Evolutionary conservation across 1,284 basidiomycete species (phyloP), one percentile per base, ranked within the genome.

Genomic region (Boletus holoroseus): DNA sequence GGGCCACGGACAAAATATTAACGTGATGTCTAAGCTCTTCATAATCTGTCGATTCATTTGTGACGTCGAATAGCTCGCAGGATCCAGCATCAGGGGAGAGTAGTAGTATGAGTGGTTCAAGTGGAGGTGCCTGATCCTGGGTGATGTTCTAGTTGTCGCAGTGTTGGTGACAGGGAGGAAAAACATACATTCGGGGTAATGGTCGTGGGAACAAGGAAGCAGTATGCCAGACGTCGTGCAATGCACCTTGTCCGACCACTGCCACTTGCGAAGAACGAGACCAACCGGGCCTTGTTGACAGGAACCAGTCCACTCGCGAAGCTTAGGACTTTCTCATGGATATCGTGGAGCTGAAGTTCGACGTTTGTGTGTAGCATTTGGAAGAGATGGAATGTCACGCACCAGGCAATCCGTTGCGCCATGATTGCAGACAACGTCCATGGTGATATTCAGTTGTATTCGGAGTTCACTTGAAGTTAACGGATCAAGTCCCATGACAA

Each of bases 401-500:
- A 76, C 75, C 16, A 65, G 59, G 7, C 42, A 56, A 38, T 70
- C 67, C n/a, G 77, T 61, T 34, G 66, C 62, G 32, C 62, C 13
- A 46, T 44, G 22, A 26, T 58, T 63, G 51, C 76, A 79, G 36
- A 82, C 54, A 22, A 60, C 54, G 47, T 83, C 72, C 27, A 84
- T 61, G 1, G 74, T 70, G 6, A 67, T 54, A 44, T 71, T 71
- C 41, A 85, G 64, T 15, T 78, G 77, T 31, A 63, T 67, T 41
- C 66, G 68, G 9, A 82, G 65, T 12, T 76, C 73, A 2, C 63
- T 57, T 2, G 73, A 66, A 16, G 75, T 75, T 7, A 70, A 62
- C 0, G 71, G 63, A 58, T 88, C 85, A 55, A 85, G 73, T 3
- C 72, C 81, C 20, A 88, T 63, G 3, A 83, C 64, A 6, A 82